These are phyloP conservation scores for Asterochloris sp. DNA, from an alignment of 139 green algal genomes.

Conservation along the genomic window DNA sequence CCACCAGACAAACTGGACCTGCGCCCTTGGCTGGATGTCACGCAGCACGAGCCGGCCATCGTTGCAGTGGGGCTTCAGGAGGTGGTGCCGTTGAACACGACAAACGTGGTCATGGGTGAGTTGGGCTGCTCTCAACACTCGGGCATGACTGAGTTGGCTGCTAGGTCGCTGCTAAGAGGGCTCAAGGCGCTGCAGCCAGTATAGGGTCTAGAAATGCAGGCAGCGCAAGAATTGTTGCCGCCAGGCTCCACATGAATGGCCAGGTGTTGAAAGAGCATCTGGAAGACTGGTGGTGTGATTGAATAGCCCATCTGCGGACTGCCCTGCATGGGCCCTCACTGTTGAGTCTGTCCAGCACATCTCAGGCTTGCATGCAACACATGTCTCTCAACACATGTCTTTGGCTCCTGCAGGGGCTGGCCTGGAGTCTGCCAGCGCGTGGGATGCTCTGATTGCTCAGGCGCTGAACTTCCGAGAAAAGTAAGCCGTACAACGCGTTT, in stretches of 20 bases:
- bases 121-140: no score
- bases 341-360: background rate
- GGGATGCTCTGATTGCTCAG: slow-evolving; percentile 49
- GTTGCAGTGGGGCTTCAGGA: slow-evolving; percentile 80
- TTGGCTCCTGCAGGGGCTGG: slow-evolving; percentile 13
- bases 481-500: background rate
- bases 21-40: slow-evolving; percentile 41
- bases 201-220: no score
- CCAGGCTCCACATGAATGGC: no score
- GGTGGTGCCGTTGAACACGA: slow-evolving; percentile 71
- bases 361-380: background rate
- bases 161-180: no score
- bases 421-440: slow-evolving; percentile 32
- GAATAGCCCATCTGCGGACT: no score
- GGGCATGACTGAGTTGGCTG: no score
- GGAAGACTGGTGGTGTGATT: no score
- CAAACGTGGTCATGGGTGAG: slow-evolving; percentile 65
- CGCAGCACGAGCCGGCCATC: slow-evolving; percentile 41
- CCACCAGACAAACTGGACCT: slow-evolving; percentile 45
- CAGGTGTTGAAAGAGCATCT: no score
- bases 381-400: background rate
- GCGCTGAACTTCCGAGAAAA: slow-evolving; percentile 44
- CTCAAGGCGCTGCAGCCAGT: no score
- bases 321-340: no score
- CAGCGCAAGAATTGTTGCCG: no score